Evolutionary conservation across 73 alveolate genomes (phyloP).

Genomic region (Paramecium caudatum): DNA sequence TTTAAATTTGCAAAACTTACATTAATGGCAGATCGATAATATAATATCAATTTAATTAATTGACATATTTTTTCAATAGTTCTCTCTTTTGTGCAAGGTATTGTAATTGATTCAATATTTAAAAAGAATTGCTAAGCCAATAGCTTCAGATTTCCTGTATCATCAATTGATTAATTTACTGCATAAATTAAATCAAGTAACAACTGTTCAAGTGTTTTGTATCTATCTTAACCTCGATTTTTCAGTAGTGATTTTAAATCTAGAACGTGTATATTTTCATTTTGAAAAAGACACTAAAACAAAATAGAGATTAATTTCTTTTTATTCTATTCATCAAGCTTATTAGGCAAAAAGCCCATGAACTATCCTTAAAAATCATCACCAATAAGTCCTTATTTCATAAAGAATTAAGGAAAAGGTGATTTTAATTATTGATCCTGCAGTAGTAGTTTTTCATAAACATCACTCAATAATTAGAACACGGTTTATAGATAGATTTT

Average conservation of each 20-base stretch:
- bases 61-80: not conserved
- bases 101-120: not conserved
- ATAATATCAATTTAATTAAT: not conserved
- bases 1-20: not conserved
- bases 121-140: not conserved
- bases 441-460: slow-evolving; percentile 1
- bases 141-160: not conserved
- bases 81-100: not conserved
- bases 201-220: not conserved
- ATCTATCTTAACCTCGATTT: not conserved
- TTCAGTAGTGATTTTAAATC: slow-evolving; percentile 13
- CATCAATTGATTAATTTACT: not conserved
- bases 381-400: not conserved
- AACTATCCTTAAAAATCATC: slow-evolving; percentile 28
- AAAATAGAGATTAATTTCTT: not conserved
- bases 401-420: not conserved
- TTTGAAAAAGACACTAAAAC: not conserved
- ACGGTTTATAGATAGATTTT: not conserved
- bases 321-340: slow-evolving; percentile 20
- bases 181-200: not conserved
- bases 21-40: not conserved
- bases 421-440: not conserved
- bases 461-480: not conserved
- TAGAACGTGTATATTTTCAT: not conserved
- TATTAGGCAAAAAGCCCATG: not conserved